These are phyloP conservation scores for Trichoderma semiorbis DNA, from an alignment of 2,329 filamentous ascomycete genomes.

Conservation along the genomic window DNA sequence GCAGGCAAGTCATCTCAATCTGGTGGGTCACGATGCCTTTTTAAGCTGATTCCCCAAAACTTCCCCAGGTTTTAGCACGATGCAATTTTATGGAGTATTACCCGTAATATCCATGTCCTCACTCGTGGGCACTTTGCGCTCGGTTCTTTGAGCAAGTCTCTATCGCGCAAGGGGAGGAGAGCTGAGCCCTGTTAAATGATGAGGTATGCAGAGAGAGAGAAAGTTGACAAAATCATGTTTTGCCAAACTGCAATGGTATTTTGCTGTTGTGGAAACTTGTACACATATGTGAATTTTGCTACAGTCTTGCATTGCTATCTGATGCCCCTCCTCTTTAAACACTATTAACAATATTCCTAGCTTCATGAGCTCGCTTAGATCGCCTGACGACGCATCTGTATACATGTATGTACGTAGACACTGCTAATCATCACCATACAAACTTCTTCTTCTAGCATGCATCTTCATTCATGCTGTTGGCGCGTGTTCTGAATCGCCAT, in stretches of 20 bases:
- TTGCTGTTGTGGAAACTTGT: too few species aligned
- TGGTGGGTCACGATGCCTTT: constrained; percentile 23
- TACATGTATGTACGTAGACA: not conserved
- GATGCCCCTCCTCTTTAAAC: not conserved
- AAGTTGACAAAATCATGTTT: too few species aligned
- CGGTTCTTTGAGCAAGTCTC: not conserved
- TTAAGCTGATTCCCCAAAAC: constrained; percentile 37
- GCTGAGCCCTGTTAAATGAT: not conserved
- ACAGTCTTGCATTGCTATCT: not conserved
- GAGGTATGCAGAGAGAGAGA: not conserved
- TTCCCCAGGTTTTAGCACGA: constrained; percentile 13
- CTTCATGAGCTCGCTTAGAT: not conserved
- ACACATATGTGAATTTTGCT: not conserved
- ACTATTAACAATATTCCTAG: not conserved
- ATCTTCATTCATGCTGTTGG: not conserved
- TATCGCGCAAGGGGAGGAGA: not conserved
- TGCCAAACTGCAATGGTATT: not conserved
- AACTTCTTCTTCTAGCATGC: not conserved
- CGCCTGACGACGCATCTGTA: not conserved
- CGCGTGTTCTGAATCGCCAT: not conserved
- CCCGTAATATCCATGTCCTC: not conserved
- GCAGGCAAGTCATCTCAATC: not conserved
- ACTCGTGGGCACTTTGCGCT: not conserved
- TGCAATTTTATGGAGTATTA: not conserved
- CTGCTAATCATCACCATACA: not conserved